Percentiles rank a stretch among this genome's conserved stretches.
Conservation (phyloP, 2,329 filamentous ascomycete species). For the Pleurostoma richardsiae region DNA sequence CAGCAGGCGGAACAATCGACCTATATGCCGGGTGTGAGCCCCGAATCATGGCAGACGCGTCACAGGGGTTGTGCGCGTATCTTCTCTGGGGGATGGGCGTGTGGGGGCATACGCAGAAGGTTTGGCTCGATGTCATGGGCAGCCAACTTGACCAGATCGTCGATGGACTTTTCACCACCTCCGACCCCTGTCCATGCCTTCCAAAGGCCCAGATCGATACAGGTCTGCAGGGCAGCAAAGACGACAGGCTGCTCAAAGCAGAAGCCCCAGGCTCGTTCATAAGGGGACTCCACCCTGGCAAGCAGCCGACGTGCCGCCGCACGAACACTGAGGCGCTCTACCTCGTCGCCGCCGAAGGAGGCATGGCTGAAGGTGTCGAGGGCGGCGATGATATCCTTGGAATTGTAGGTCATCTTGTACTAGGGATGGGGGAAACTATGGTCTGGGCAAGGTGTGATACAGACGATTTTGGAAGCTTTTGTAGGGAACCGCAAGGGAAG, state of each 20-base stretch:
- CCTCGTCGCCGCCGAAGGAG: conserved; percentile 1
- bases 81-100: background rate
- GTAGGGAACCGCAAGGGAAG: too few species aligned
- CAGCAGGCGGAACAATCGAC: conserved; percentile 21
- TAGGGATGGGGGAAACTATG: background rate
- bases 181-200: conserved; percentile 19
- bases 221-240: conserved; percentile 20
- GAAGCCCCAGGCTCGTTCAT: conserved; percentile 23
- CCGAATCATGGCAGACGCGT: background rate
- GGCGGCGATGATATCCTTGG: conserved; percentile 1
- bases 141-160: conserved; percentile 19
- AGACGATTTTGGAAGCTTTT: too few species aligned
- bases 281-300: conserved; percentile 18
- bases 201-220: conserved; percentile 24
- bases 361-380: conserved; percentile 4
- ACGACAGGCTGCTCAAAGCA: conserved; percentile 22
- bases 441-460: background rate
- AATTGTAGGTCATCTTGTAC: background rate
- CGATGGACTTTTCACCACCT: conserved; percentile 18
- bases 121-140: conserved; percentile 17
- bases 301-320: conserved; percentile 3
- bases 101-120: conserved; percentile 16
- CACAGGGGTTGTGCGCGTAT: too few species aligned
- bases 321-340: conserved; percentile 9
- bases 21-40: conserved; percentile 4